phyloP scores from a whole-genome alignment of 1,139 yeast species.

The Geotrichum candidum region DNA sequence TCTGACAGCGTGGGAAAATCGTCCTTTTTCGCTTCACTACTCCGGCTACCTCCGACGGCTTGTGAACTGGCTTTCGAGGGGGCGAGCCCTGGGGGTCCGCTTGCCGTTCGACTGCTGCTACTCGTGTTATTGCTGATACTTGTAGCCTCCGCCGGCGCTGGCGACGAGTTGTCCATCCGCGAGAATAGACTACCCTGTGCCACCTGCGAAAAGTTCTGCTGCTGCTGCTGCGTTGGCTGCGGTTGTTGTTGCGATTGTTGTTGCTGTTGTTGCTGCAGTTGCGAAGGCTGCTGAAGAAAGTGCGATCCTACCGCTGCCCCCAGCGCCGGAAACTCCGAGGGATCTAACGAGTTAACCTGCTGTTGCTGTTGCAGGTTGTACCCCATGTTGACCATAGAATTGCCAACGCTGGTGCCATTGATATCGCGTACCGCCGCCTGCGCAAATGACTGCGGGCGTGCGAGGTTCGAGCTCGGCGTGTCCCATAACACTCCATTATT shows the following conservation, averaged over 20 bases:
- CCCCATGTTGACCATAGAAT: slow-evolving; percentile 2
- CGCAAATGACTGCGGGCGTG: slow-evolving; percentile 14
- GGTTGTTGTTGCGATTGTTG: background rate
- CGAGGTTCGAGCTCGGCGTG: background rate
- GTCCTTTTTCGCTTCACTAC: slow-evolving; percentile 9
- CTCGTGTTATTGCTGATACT: slow-evolving; percentile 13
- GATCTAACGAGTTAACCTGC: slow-evolving; percentile 22
- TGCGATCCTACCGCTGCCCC: slow-evolving; percentile 21
- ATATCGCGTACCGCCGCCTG: slow-evolving; percentile 20
- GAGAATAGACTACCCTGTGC: slow-evolving; percentile 12
- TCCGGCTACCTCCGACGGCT: slow-evolving; percentile 5
- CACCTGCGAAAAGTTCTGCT: slow-evolving; percentile 10
- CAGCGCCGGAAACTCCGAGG: slow-evolving; percentile 31
- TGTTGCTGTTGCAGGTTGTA: slow-evolving; percentile 17
- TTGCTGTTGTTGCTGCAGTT: slow-evolving; percentile 4
- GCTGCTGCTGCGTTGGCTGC: background rate
- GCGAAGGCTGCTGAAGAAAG: slow-evolving; percentile 11
- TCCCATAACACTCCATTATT: background rate
- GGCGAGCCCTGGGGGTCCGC: slow-evolving; percentile 11
- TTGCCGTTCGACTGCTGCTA: slow-evolving; percentile 6
- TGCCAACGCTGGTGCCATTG: slow-evolving; percentile 1
- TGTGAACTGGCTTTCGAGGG: slow-evolving; percentile 4
- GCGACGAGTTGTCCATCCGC: slow-evolving; percentile 11
- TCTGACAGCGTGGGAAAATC: slow-evolving; percentile 27
- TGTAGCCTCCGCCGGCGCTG: slow-evolving; percentile 10